Base-by-base conservation (phyloP, 1,284 basidiomycete genomes). In the Pseudozyma tsukubaensis region DNA sequence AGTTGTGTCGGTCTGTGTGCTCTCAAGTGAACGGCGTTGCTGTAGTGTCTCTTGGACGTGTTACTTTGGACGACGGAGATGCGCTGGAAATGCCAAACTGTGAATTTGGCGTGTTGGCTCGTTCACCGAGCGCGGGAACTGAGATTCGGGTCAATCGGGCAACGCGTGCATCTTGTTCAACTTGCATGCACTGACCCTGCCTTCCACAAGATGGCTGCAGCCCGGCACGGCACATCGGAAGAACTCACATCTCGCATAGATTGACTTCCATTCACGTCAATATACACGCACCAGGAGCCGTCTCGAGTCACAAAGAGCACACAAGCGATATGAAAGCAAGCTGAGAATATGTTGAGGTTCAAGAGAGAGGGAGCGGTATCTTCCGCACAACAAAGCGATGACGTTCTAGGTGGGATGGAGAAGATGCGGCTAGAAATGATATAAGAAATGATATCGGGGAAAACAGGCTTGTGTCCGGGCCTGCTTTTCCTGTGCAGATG, bases 361-460 rank as follows among this genome's bases (percentile, higher is more conserved):
- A 59, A 54, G 34, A 45, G 24, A 29, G 24, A 45, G 48, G 37
- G 21, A 59, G 65, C 65, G 65, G 65, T 58, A 57, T 50, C 59
- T 50, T 61, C 59, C 65, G 59, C 65, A 59, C 42, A 57, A 48
- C 44, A 24, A 39, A 54, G 59, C 59, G 47, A 68, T 59, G 65
- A 59, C 55, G 59, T 68, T 55, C 62, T 62, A 51, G 50, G 51
- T 66, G 50, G 53, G 52, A 34, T 19, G 16, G 36, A 32, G 24
- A 36, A 43, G 12, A 19, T 39, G 55, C 54, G 35, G 36, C 42
- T 11, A 50, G 59, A 44, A 19, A 40, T 45, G 55, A 57, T 40
- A 18, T 43, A 34, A 50, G 47, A 39, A 19, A 35, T n/a, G 39
- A 39, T 43, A n/a, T 45, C 13, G 24, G 40, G 24, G 40, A 45